phyloP scores from a whole-genome alignment of 306 rosid species.

The Rosa chinensis region DNA sequence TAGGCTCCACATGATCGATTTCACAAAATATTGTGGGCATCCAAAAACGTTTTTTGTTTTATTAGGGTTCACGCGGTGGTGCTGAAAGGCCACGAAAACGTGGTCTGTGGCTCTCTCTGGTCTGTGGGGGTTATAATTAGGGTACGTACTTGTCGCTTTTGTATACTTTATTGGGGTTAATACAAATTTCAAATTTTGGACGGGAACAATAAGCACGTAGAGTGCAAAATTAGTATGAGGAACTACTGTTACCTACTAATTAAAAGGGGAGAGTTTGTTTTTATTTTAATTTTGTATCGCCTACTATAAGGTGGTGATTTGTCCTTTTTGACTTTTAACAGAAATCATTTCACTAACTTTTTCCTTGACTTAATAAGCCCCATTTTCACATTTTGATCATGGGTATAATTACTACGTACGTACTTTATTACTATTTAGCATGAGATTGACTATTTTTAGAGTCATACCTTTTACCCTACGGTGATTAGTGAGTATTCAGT shows the following conservation, averaged over 20 bases:
- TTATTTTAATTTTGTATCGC: background rate
- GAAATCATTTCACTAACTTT: background rate
- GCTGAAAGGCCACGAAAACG: background rate
- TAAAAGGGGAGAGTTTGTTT: background rate
- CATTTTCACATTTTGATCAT: constrained; percentile 5
- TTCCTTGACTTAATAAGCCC: background rate
- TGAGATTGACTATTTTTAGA: background rate
- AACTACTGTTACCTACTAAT: background rate
- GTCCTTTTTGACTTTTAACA: background rate
- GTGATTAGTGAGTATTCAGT: no score
- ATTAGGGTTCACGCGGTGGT: background rate
- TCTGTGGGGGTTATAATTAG: background rate
- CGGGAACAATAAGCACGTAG: no score
- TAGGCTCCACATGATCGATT: background rate
- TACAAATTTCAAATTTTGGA: background rate
- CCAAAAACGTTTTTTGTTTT: background rate
- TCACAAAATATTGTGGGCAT: background rate
- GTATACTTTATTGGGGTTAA: background rate
- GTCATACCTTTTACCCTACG: background rate
- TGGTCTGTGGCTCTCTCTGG: background rate
- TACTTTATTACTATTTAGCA: no score
- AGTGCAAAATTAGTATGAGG: background rate
- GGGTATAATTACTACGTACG: background rate
- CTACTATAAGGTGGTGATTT: background rate
- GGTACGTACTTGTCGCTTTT: background rate